A percentile compares a stretch with the other conserved stretches of the same genome.
phyloP scores from a whole-genome alignment of 2,329 filamentous ascomycete species.

The Trichophyton benhamiae region DNA sequence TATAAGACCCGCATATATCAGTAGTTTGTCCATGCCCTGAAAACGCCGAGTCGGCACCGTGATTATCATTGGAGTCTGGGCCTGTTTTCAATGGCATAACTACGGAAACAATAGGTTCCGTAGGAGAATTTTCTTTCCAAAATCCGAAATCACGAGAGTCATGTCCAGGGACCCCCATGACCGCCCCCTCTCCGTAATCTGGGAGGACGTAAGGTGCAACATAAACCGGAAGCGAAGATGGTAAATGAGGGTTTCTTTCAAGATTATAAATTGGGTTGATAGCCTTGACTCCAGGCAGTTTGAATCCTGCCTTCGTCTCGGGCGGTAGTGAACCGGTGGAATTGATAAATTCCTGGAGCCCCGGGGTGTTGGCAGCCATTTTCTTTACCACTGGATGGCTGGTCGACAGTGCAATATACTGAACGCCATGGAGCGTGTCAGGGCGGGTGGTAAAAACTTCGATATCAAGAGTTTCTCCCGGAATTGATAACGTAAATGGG shows the following conservation, averaged over 20 bases:
- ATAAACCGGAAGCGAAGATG: conserved; percentile 54
- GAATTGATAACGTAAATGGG: conserved; percentile 50
- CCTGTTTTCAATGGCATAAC: conserved; percentile 36
- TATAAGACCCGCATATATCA: conserved; percentile 51
- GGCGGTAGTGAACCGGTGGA: conserved; percentile 40
- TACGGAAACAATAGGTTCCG: conserved; percentile 51
- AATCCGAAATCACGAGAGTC: conserved; percentile 68
- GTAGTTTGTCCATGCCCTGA: conserved; percentile 57
- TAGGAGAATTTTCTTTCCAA: conserved; percentile 57
- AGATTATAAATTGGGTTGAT: conserved; percentile 52
- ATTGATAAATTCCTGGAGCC: conserved; percentile 57
- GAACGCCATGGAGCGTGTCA: conserved; percentile 76
- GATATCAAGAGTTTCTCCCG: conserved; percentile 34
- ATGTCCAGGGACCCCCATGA: conserved; percentile 86
- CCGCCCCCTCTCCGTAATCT: conserved; percentile 74
- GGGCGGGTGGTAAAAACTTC: conserved; percentile 74
- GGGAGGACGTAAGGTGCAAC: conserved; percentile 75
- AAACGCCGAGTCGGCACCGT: conserved; percentile 38
- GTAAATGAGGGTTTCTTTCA: conserved; percentile 35
- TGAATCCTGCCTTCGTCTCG: conserved; percentile 53
- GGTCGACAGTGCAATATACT: conserved; percentile 69
- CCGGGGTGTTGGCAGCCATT: conserved; percentile 47
- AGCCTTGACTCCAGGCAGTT: conserved; percentile 49
- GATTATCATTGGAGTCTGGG: conserved; percentile 35
- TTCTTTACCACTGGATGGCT: conserved; percentile 56